Percentiles rank a stretch among this genome's conserved stretches.
Conservation (phyloP, 306 rosid species). For the Sophora flavescens region DNA sequence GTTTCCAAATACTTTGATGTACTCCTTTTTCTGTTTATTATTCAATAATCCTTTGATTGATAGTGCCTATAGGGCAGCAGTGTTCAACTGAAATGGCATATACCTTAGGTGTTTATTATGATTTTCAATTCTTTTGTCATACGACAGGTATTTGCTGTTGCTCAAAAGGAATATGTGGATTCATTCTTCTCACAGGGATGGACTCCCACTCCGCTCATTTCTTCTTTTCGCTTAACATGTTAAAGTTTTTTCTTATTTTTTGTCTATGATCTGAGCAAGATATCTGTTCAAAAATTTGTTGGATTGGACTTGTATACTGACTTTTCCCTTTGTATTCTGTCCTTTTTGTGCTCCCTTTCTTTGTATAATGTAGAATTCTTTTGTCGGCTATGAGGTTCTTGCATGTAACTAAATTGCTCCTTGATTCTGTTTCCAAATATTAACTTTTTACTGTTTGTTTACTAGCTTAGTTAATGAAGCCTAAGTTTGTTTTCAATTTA, state of each 20-base stretch:
- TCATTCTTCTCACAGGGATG: constrained; percentile 94
- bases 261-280: too few species aligned
- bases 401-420: constrained; percentile 82
- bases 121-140: constrained; percentile 41
- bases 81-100: constrained; percentile 20
- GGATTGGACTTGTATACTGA: too few species aligned
- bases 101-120: constrained; percentile 16
- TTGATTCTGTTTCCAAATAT: constrained; percentile 36
- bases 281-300: too few species aligned
- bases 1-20: constrained; percentile 9
- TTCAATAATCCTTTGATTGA: constrained; percentile 22
- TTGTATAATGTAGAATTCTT: too few species aligned
- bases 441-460: constrained; percentile 32
- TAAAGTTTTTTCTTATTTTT: too few species aligned
- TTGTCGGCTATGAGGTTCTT: constrained; percentile 45
- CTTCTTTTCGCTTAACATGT: too few species aligned
- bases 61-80: constrained; percentile 24
- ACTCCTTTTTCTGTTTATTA: constrained; percentile 9
- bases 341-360: too few species aligned
- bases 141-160: constrained; percentile 85
- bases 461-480: constrained; percentile 52
- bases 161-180: constrained; percentile 86
- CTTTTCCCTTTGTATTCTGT: too few species aligned
- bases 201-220: constrained; percentile 4
- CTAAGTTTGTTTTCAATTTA: constrained; percentile 71